Evolutionary conservation across 306 rosid genomes (phyloP).

Genomic region (Quercus ilex): DNA sequence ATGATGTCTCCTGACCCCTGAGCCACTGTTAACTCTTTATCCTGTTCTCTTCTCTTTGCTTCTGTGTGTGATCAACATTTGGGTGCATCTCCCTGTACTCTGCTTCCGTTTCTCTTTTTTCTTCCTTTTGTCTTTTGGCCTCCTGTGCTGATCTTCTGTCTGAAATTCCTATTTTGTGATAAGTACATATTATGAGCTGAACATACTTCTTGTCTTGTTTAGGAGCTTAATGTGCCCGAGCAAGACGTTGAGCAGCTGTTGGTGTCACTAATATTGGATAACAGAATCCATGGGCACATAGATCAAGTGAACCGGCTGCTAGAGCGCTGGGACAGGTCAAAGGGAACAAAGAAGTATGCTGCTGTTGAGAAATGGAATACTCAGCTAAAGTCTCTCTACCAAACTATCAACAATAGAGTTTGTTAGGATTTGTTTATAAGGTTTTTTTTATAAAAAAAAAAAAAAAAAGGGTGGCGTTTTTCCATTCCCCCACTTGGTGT

Average conservation of each 20-base stretch:
- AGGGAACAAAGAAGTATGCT: constrained; percentile 86
- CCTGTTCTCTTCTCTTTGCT: not conserved
- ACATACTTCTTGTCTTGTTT: not conserved
- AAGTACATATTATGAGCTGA: not conserved
- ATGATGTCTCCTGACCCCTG: no score
- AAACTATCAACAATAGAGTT: constrained; percentile 77
- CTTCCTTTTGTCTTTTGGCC: not conserved
- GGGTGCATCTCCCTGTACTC: not conserved
- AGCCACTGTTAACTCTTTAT: no score
- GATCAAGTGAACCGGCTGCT: constrained; percentile 88
- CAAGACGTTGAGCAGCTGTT: constrained; percentile 63
- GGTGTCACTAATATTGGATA: constrained; percentile 33
- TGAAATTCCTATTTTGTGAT: not conserved
- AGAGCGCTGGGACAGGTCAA: constrained; percentile 81
- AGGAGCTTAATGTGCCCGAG: constrained; percentile 67
- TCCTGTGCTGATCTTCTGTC: not conserved
- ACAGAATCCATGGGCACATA: constrained; percentile 86
- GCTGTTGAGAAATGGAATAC: constrained; percentile 91
- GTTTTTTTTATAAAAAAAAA: no score
- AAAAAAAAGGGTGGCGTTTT: not conserved
- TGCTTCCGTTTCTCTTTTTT: not conserved
- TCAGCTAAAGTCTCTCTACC: constrained; percentile 73
- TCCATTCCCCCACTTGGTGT: constrained; percentile 24
- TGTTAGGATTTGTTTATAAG: constrained; percentile 22
- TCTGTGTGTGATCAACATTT: not conserved